These are phyloP conservation scores for Eucalyptus globulus DNA, from an alignment of 345 rosid species.

Conservation along the genomic window DNA sequence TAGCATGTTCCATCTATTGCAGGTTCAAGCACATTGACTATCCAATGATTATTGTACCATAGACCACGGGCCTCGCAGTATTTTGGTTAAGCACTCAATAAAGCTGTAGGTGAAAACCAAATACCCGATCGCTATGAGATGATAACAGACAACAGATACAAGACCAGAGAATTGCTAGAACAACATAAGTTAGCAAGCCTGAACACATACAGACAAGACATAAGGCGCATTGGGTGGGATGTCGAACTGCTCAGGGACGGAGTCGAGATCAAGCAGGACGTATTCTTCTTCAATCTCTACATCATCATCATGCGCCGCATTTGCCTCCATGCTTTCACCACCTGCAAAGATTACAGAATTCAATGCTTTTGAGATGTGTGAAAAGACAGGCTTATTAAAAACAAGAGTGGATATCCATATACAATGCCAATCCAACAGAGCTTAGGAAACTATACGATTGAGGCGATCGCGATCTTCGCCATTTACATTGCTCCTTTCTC, in stretches of 20 bases:
- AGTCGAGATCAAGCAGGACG: constrained; percentile 43
- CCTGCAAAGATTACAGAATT: not conserved
- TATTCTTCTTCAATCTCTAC: constrained; percentile 26
- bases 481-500: not conserved
- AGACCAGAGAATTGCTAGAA: not conserved
- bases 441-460: not conserved
- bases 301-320: not conserved
- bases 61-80: not conserved
- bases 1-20: not conserved
- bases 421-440: not conserved
- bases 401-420: not conserved
- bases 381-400: not conserved
- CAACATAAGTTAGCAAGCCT: not conserved
- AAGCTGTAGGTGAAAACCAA: not conserved
- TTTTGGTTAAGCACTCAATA: not conserved
- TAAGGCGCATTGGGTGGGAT: constrained; percentile 38
- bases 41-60: not conserved
- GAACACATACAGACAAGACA: constrained; percentile 25
- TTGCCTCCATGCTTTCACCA: constrained; percentile 18
- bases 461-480: not conserved
- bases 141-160: not conserved
- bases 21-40: not conserved
- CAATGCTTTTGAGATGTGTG: not conserved
- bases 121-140: not conserved
- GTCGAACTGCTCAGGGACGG: constrained; percentile 18